Evolutionary conservation across 108 stramenopile genomes (phyloP).

Genomic region (Pseudonitzschia multistriata): DNA sequence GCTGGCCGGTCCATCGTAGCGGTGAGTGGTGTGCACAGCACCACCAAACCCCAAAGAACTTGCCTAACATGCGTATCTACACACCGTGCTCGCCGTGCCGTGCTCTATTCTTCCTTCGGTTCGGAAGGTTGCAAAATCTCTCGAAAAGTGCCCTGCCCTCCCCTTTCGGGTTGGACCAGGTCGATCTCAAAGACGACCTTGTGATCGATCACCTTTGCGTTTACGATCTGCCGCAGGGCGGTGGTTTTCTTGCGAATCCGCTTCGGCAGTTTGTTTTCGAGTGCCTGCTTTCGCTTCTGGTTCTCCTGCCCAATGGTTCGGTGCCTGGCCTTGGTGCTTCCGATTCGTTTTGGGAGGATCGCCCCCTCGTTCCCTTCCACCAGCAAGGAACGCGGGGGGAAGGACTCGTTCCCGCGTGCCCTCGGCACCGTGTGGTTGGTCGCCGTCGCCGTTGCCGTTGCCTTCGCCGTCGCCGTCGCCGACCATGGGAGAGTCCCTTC

Average conservation of each 20-base stretch:
- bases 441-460: no score
- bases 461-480: no score
- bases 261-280: neutral
- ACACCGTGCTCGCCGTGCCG: no score
- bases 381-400: neutral
- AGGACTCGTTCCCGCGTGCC: neutral
- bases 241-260: neutral
- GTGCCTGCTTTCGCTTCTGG: neutral
- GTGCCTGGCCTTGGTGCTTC: no score
- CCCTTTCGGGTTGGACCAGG: no score
- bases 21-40: no score
- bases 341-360: neutral
- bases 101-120: no score
- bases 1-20: no score
- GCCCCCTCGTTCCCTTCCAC: neutral
- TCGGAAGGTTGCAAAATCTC: no score
- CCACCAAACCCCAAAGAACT: no score
- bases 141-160: no score
- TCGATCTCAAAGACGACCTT: conserved; percentile 9
- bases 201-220: conserved; percentile 3
- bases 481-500: neutral
- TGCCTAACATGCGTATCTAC: no score
- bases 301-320: neutral
- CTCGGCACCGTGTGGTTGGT: neutral
- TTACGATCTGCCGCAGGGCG: neutral